Conservation (phyloP, 2,329 filamentous ascomycete genomes). For the Colletotrichum tofieldiae region DNA sequence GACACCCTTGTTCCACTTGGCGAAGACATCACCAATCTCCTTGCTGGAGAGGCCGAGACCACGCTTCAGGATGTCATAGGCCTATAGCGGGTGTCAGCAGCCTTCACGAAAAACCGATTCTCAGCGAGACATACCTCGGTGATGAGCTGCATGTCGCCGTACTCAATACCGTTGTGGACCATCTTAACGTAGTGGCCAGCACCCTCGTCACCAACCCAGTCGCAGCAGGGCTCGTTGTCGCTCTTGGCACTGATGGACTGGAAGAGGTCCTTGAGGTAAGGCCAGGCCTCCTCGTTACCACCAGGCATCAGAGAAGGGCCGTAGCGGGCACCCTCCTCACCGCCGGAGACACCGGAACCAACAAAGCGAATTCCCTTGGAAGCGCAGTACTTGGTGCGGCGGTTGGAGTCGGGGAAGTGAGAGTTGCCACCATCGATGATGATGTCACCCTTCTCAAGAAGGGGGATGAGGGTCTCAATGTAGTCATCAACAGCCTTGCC, state of each 20-base stretch:
- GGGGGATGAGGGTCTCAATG: constrained; percentile 93
- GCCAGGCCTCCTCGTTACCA: constrained; percentile 98
- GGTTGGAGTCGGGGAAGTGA: constrained; percentile 99
- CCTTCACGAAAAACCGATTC: background rate
- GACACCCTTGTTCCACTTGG: constrained; percentile 98
- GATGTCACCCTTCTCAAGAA: constrained; percentile 90
- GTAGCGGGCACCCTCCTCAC: constrained; percentile 98
- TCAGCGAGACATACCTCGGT: constrained; percentile 80
- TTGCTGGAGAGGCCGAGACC: constrained; percentile 90
- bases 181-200: constrained; percentile 99
- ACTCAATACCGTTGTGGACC: constrained; percentile 99
- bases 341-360: constrained; percentile 97
- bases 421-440: constrained; percentile 99
- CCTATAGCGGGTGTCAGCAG: constrained; percentile 67
- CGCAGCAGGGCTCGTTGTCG: constrained; percentile 96
- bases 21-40: constrained; percentile 96
- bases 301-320: constrained; percentile 99
- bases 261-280: constrained; percentile 98
- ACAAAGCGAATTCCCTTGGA: constrained; percentile 95
- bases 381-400: constrained; percentile 90
- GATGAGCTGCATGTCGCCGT: constrained; percentile 99
- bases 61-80: constrained; percentile 99
- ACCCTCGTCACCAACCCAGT: constrained; percentile 99
- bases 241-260: constrained; percentile 98
- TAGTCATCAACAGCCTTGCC: constrained; percentile 98